Base-by-base conservation (phyloP, 169 alveolate species). In the Cryptosporidium baileyi region DNA sequence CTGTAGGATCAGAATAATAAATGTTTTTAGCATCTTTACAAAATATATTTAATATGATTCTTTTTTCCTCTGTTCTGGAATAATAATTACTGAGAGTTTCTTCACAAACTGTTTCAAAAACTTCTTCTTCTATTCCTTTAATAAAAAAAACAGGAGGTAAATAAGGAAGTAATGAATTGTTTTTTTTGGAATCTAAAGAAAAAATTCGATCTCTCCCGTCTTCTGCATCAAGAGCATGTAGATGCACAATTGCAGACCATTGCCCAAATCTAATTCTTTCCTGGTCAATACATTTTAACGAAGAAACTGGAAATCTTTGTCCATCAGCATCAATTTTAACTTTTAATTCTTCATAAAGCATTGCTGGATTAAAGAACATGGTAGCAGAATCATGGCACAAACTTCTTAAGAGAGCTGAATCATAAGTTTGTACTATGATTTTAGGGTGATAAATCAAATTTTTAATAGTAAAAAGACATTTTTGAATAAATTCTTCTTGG, bases 221-320 rank as follows among this genome's bases (percentile, higher is more conserved):
- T 22, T 74, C 85, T 41, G 19, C 32, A 24, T 74, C 85, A 54
- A 74, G 85, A n/a, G 85, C 63, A 57, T 74, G 85, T 9, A 74
- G 22, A 59, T 74, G 85, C 0, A 74, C 85, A 54, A 74, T 74
- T 36, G 85, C 52, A 7, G 85, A 74, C 85, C 85, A 74, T 40
- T 74, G 85, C 22, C 85, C 85, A 57, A 54, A 22, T 40, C 85
- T 60, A 54, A 74, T 54, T 36, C 85, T 51, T 15, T 52, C 49
- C 13, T 74, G 60, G 30, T 74, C 85, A 13, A 74, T 74, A 28
- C 85, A 74, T 28, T 40, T 74, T 28, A 74, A 57, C 34, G 67
- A 41, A 13, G 85, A 51, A 17, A 74, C 54, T 2, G 85, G 67
- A 15, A 54, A 51, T 74, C 85, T 74, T 54, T 74, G 61, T 24